Percentiles rank a stretch among this genome's conserved stretches.
These are phyloP conservation scores for Saururus chinensis DNA, from an alignment of 164 flowering plant genomes.

Conservation along the genomic window DNA sequence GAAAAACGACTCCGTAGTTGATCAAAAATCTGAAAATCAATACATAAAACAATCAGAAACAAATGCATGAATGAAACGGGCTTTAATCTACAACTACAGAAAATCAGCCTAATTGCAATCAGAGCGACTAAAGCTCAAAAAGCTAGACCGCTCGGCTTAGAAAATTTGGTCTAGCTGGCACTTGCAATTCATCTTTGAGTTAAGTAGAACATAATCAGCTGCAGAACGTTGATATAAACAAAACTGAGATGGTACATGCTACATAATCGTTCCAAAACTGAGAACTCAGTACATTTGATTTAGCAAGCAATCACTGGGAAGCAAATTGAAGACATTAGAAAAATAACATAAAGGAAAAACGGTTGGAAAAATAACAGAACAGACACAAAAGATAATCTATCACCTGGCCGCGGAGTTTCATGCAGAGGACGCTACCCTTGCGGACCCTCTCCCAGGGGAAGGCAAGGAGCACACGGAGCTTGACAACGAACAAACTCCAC, in stretches of 20 bases:
- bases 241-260: too few species aligned
- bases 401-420: constrained; percentile 90
- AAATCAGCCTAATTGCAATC: too few species aligned
- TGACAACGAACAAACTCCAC: constrained; percentile 53
- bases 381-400: not conserved
- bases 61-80: not conserved
- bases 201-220: too few species aligned
- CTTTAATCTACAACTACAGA: not conserved
- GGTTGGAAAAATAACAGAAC: not conserved
- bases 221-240: too few species aligned
- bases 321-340: not conserved
- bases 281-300: too few species aligned
- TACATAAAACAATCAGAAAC: not conserved
- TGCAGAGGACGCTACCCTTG: constrained; percentile 68
- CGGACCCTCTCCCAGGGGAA: constrained; percentile 79
- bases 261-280: too few species aligned
- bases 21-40: constrained; percentile 62
- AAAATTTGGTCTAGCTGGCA: too few species aligned
- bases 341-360: not conserved
- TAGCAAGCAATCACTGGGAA: not conserved
- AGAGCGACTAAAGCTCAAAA: too few species aligned
- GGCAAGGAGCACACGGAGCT: constrained; percentile 64
- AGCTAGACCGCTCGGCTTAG: too few species aligned
- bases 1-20: constrained; percentile 79
- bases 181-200: too few species aligned